phyloP scores from a whole-genome alignment of 2,329 filamentous ascomycete species.

The Cercospora citrullina region DNA sequence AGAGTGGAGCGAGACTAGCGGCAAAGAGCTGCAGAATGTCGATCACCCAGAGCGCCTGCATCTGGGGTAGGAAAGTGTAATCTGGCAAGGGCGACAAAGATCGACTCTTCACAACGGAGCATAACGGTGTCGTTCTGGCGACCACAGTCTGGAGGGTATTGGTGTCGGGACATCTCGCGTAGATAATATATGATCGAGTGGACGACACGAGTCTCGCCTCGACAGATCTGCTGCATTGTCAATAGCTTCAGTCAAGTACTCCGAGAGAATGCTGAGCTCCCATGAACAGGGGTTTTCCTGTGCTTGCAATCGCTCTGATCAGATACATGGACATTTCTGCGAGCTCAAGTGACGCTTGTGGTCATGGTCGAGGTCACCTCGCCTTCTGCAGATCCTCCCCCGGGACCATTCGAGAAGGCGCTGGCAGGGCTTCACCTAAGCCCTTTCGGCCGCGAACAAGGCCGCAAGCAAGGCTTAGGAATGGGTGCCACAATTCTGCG shows the following conservation, averaged over 20 bases:
- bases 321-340: background rate
- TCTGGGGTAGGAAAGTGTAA: constrained; percentile 8
- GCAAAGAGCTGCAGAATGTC: constrained; percentile 12
- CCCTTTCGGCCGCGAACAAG: background rate
- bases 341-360: background rate
- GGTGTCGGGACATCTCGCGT: background rate
- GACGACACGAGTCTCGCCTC: background rate
- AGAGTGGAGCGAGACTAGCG: constrained; percentile 7
- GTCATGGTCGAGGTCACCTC: background rate
- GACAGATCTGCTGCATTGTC: background rate
- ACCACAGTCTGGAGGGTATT: background rate
- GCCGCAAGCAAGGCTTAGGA: background rate
- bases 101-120: background rate
- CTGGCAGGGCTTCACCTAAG: background rate
- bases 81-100: background rate
- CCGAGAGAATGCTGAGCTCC: background rate
- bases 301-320: background rate
- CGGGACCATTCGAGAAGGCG: background rate
- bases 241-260: background rate
- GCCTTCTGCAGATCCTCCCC: background rate
- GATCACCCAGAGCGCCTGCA: constrained; percentile 7
- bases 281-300: background rate
- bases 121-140: background rate
- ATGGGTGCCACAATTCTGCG: background rate
- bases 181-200: background rate